Conservation (phyloP, 1,284 basidiomycete genomes). For the Ustilago sp. region DNA sequence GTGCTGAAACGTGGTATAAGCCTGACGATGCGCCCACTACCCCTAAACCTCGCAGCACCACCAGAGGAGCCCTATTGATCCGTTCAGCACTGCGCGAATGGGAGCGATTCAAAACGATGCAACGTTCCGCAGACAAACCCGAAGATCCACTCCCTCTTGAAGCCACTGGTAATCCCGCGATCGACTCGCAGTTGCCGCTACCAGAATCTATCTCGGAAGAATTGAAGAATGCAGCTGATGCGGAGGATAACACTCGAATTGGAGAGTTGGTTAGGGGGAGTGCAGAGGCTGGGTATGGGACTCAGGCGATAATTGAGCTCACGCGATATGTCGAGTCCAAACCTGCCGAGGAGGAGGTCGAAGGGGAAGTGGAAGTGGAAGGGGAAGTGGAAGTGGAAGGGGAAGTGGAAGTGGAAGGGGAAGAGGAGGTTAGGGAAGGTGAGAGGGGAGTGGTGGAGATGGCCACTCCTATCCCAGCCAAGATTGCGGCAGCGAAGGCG, state of each 20-base stretch:
- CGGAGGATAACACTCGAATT: slow-evolving; percentile 37
- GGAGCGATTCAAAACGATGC: slow-evolving; percentile 54
- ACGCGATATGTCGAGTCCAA: slow-evolving; percentile 45
- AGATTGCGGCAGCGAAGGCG: slow-evolving; percentile 9
- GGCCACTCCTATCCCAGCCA: slow-evolving; percentile 33
- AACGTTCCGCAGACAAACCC: slow-evolving; percentile 48
- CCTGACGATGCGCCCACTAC: slow-evolving; percentile 23
- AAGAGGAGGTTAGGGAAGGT: slow-evolving; percentile 2
- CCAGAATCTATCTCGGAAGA: slow-evolving; percentile 21
- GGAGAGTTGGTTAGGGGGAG: slow-evolving; percentile 38
- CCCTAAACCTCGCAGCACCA: slow-evolving; percentile 35
- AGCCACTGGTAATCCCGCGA: slow-evolving; percentile 36
- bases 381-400: slow-evolving; percentile 6
- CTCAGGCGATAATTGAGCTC: slow-evolving; percentile 52
- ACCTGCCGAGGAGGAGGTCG: slow-evolving; percentile 4
- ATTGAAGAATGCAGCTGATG: slow-evolving; percentile 43
- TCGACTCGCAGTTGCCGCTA: slow-evolving; percentile 33
- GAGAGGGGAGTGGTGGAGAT: slow-evolving; percentile 17
- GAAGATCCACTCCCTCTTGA: slow-evolving; percentile 51
- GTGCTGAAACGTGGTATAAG: slow-evolving; percentile 35
- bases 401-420: slow-evolving; percentile 12
- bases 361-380: slow-evolving; percentile 8
- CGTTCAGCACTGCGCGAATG: slow-evolving; percentile 50
- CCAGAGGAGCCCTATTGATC: slow-evolving; percentile 46
- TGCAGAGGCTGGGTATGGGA: slow-evolving; percentile 51